phyloP scores from a whole-genome alignment of 1,284 basidiomycete genomes.

The Polyporus tsugae region DNA sequence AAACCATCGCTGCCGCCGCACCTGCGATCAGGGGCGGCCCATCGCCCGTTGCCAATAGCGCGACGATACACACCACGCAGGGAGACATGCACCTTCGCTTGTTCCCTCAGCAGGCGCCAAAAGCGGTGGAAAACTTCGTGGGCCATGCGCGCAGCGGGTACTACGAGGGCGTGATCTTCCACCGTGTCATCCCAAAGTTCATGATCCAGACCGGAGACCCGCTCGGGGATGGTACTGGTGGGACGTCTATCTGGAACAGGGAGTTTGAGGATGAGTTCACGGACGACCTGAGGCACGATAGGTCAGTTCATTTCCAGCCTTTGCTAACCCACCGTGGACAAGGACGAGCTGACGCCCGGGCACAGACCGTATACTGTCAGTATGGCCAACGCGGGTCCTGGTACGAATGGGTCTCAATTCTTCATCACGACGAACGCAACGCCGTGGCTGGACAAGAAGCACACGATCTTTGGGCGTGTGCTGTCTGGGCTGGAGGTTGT shows the following conservation, averaged over 20 bases:
- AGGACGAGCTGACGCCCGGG: constrained; percentile 12
- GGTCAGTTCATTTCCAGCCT: constrained; percentile 53
- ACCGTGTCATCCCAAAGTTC: constrained; percentile 98
- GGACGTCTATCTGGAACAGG: constrained; percentile 92
- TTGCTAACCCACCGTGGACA: constrained; percentile 12
- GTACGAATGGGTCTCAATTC: constrained; percentile 97
- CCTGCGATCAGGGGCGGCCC: constrained; percentile 61
- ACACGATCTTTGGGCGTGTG: constrained; percentile 92
- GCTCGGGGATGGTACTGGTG: constrained; percentile 97
- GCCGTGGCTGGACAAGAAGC: constrained; percentile 97
- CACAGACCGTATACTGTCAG: constrained; percentile 93
- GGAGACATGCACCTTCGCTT: constrained; percentile 95
- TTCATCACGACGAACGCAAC: constrained; percentile 98
- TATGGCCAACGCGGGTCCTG: constrained; percentile 98
- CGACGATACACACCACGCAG: constrained; percentile 94
- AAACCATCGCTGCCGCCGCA: constrained; percentile 83
- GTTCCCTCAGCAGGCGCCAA: constrained; percentile 92
- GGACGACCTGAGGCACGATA: constrained; percentile 89
- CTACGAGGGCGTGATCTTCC: constrained; percentile 95
- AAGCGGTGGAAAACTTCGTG: constrained; percentile 97
- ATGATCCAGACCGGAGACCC: constrained; percentile 99
- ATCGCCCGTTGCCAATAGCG: constrained; percentile 75
- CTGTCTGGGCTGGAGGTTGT: constrained; percentile 65
- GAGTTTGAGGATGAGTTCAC: constrained; percentile 98
- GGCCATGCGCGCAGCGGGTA: constrained; percentile 93